Base-by-base conservation (phyloP, 345 rosid species). In the Syzygium jambos region DNA sequence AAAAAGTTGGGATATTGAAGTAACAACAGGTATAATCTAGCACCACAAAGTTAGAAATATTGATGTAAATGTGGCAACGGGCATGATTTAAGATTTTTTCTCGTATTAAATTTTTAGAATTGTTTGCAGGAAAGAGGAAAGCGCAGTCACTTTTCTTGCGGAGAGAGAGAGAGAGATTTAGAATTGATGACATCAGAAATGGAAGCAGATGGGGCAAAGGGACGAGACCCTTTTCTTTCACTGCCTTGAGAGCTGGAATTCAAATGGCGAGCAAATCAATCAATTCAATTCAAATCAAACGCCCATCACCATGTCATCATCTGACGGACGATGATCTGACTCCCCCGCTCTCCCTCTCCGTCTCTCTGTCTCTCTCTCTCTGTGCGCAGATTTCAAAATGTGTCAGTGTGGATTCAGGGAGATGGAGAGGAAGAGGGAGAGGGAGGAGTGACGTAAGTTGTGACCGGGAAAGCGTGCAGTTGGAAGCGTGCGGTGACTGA, bases 281-380 rank as follows among this genome's bases (percentile, higher is more conserved):
- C 82, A 73, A 73, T 11, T 73, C 82, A 11, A 73, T 73, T 38
- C 11, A 73, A 73, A 34, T 38, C 23, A 73, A 38, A 30, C 78
- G 43, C 49, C 27, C 11, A 43, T 43, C 46, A 43, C 46, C 27
- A 38, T 34, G 49, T 19, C 82, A 73, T 38, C 82, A 11, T 19
- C 82, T 73, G 80, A 38, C 80, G 25, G 80, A 68, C 80, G 46
- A 68, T 89, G 89, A 88, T 87, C 87, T 54, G 82, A 52, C 59
- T 41, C 52, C 9, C 54, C 16, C 27, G 8, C 85, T 2, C 84
- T 16, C 51, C 19, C 85, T 53, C 21, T 5, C 34, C 3, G 11
- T 4, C 78, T 16, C 78, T 34, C 38, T 3, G 12, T 16, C 61
- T 85, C 38, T 3, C 23, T 16, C 61, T 85, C 65, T 14, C 65